Conservation (phyloP, 2,329 filamentous ascomycete genomes). For the Didymella lethalis region DNA sequence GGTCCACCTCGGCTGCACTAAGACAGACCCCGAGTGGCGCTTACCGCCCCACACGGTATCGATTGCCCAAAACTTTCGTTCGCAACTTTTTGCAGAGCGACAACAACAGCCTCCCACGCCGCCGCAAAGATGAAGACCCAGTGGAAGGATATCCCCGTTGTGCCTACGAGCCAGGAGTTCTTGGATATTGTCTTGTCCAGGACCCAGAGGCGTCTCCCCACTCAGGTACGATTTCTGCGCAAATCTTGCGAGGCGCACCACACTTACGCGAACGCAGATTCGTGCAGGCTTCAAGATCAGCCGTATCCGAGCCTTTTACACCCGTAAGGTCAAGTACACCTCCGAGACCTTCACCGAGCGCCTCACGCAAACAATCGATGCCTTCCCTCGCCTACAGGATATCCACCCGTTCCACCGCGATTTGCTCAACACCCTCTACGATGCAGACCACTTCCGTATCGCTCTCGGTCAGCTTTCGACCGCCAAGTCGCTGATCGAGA, state of each 20-base stretch:
- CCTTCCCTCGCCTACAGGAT: conserved; percentile 86
- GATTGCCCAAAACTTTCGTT: conserved; percentile 27
- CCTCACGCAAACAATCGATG: conserved; percentile 86
- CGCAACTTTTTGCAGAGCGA: conserved; percentile 28
- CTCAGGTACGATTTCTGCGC: conserved; percentile 75
- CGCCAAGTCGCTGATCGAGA: conserved; percentile 95
- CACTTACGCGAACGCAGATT: conserved; percentile 78
- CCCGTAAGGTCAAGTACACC: conserved; percentile 92
- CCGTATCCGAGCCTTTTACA: conserved; percentile 95
- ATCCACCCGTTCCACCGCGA: conserved; percentile 93
- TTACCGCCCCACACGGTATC: conserved; percentile 12
- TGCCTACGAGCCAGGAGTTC: conserved; percentile 93
- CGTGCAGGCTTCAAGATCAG: conserved; percentile 94
- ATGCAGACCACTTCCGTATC: conserved; percentile 74
- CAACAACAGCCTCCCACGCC: conserved; percentile 25
- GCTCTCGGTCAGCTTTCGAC: conserved; percentile 95
- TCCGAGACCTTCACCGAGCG: conserved; percentile 97
- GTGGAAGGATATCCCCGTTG: conserved; percentile 76
- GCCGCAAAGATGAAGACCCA: conserved; percentile 49
- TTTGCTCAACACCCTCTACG: conserved; percentile 93
- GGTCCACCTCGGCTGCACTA: conserved; percentile 6
- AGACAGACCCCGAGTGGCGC: conserved; percentile 10
- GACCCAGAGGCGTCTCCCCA: conserved; percentile 84
- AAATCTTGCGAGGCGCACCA: conserved; percentile 8
- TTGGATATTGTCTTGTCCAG: conserved; percentile 95